Conservation (phyloP, 345 rosid species). For the Punica granatum region DNA sequence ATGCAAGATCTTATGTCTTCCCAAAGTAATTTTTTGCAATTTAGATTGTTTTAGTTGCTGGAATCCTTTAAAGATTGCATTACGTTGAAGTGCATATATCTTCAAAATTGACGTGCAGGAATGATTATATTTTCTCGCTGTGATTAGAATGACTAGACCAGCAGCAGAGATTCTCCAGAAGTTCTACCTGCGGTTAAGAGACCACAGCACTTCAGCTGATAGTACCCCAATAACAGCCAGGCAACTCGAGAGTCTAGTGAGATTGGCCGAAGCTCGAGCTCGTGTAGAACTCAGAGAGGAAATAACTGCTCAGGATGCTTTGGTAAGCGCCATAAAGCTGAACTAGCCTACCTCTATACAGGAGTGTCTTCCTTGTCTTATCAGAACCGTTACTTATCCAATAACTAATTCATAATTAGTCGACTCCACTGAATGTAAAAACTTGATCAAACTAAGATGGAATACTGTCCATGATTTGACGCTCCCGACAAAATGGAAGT, state of each 20-base stretch:
- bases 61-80: neutral
- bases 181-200: constrained; percentile 84
- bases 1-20: constrained; percentile 68
- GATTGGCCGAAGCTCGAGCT: constrained; percentile 93
- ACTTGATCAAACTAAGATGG: neutral
- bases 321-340: constrained; percentile 40
- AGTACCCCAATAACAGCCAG: constrained; percentile 94
- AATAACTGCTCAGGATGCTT: constrained; percentile 83
- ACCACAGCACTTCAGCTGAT: constrained; percentile 84
- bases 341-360: constrained; percentile 14
- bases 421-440: too few relatives aligned
- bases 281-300: constrained; percentile 89
- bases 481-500: neutral
- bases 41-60: neutral
- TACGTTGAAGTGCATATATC: neutral
- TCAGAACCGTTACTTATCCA: neutral
- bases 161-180: constrained; percentile 84
- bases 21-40: constrained; percentile 61
- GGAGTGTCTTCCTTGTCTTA: neutral
- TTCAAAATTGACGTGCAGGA: neutral
- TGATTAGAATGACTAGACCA: constrained; percentile 71
- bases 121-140: constrained; percentile 1
- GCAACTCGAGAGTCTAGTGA: constrained; percentile 89
- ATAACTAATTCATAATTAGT: neutral
- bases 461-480: neutral